Base-by-base conservation (phyloP, 2,329 filamentous ascomycete species). In the Penicillium thymicola region DNA sequence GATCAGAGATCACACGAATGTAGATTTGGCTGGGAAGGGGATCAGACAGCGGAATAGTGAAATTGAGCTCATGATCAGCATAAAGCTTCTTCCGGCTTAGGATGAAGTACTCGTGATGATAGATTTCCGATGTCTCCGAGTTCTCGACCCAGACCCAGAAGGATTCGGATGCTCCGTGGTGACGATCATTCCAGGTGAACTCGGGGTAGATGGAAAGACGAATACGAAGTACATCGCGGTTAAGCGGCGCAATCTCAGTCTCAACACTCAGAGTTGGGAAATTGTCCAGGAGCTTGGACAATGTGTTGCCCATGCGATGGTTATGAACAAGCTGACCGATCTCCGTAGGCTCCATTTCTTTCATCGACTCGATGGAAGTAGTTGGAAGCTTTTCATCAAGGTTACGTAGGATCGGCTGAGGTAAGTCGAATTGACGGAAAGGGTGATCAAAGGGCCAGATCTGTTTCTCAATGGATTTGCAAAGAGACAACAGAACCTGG, bases 71-170 rank as follows among this genome's bases (percentile, higher is more conserved):
- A 66, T 99, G 94, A n/a, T 94, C 90, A 70, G 97, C 92, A 64
- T 96, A 85, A 2, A 99, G 81, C 79, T 96, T 97, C 74, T 85
- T 90, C 61, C 92, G 83, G 59, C 86, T 95, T 6, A 99, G 81
- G 55, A 99, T 94, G 76, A 99, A 97, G 75, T 89, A 97, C 72
- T 99, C 94, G 63, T 97, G 90, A 67, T 99, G 94, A 67, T 96
- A 97, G 40, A 99, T 97, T 73, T 97, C 92, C 0, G 91, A 92
- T 0, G 92, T 97, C 67, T 97, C 94, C 0, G 93, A 97, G 71
- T 97, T 96, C 73, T 99, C 94, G 3, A 99, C 93, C 95, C 94
- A 99, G 56, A 99, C 89, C 84, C 95, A 99, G 76, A 95, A 99
- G 4, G 93, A 93, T 69, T 99, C 94, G 0, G 93, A 97, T 3